Conservation (phyloP, 352 stramenopile genomes). For the Globisporangium middletonii region DNA sequence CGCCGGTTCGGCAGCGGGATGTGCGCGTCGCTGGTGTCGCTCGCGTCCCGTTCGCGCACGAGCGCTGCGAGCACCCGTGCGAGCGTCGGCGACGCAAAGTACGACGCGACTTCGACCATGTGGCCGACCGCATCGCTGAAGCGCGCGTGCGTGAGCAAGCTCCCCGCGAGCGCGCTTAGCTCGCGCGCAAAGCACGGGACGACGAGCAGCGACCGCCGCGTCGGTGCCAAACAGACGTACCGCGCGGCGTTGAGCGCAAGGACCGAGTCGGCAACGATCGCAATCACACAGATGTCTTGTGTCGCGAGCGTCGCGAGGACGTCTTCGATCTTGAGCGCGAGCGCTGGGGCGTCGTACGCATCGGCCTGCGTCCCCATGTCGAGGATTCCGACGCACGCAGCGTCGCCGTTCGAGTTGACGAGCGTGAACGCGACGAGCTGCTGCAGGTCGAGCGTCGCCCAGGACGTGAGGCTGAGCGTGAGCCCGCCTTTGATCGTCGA, state of each 20-base stretch:
- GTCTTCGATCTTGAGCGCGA: slow-evolving; percentile 43
- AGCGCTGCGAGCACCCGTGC: slow-evolving; percentile 22
- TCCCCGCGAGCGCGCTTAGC: slow-evolving; percentile 47
- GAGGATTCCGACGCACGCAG: slow-evolving; percentile 52
- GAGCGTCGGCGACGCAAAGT: slow-evolving; percentile 49
- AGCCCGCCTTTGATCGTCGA: slow-evolving; percentile 77
- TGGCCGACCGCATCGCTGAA: slow-evolving; percentile 45
- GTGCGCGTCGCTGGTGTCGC: slow-evolving; percentile 9
- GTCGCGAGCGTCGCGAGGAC: slow-evolving; percentile 43
- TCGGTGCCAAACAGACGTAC: slow-evolving; percentile 30
- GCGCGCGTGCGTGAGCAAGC: slow-evolving; percentile 42
- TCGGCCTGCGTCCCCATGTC: slow-evolving; percentile 33
- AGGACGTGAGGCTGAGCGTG: slow-evolving; percentile 69
- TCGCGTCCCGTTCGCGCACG: slow-evolving; percentile 37
- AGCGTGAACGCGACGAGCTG: slow-evolving; percentile 71
- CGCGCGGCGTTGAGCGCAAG: slow-evolving; percentile 51
- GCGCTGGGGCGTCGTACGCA: slow-evolving; percentile 21
- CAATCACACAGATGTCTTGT: slow-evolving; percentile 64
- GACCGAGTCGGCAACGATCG: slow-evolving; percentile 64
- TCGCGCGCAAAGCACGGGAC: slow-evolving; percentile 59
- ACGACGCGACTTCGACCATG: slow-evolving; percentile 58
- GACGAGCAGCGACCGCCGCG: slow-evolving; percentile 47
- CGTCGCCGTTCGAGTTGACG: slow-evolving; percentile 74
- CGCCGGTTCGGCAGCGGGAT: slow-evolving; percentile 50
- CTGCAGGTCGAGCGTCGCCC: slow-evolving; percentile 55